phyloP scores from a whole-genome alignment of 1,139 yeast species.

The Spathaspora jeffriesii region DNA sequence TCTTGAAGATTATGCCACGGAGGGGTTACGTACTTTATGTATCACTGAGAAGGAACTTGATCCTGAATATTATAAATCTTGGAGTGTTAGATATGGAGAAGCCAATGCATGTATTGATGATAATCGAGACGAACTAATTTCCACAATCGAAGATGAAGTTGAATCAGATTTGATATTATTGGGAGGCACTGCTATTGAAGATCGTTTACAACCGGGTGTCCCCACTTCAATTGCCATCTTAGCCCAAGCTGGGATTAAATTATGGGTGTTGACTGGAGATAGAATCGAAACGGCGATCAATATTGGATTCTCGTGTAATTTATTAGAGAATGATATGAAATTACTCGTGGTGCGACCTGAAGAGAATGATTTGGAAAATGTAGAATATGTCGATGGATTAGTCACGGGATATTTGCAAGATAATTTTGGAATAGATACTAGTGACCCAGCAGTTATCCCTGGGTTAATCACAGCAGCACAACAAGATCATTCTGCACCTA shows the following conservation, averaged over 20 bases:
- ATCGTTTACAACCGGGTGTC: conserved; percentile 51
- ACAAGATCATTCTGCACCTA: no score
- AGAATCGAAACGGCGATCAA: conserved; percentile 54
- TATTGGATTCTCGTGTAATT: conserved; percentile 52
- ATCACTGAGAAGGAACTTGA: conserved; percentile 65
- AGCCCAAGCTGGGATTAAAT: conserved; percentile 50
- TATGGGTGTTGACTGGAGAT: conserved; percentile 55
- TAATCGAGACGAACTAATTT: conserved; percentile 78
- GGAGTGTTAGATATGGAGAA: conserved; percentile 69
- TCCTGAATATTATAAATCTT: conserved; percentile 58
- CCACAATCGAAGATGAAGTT: conserved; percentile 52
- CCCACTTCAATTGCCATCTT: conserved; percentile 47
- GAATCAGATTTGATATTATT: conserved; percentile 44
- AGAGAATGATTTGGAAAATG: no score
- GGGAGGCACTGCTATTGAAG: conserved; percentile 58
- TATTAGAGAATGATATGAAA: conserved; percentile 51
- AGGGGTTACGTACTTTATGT: conserved; percentile 50
- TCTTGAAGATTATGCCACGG: conserved; percentile 46
- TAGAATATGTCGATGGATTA: conserved; percentile 32
- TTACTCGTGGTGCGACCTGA: conserved; percentile 38
- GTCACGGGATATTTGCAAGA: no score
- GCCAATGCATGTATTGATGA: conserved; percentile 78
- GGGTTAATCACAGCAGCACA: no score
- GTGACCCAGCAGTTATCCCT: no score
- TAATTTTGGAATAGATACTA: no score